A percentile compares a stretch with the other conserved stretches of the same genome.
Evolutionary conservation across 2,329 filamentous ascomycete species (phyloP).

Genomic region (Fusarium sacchari): DNA sequence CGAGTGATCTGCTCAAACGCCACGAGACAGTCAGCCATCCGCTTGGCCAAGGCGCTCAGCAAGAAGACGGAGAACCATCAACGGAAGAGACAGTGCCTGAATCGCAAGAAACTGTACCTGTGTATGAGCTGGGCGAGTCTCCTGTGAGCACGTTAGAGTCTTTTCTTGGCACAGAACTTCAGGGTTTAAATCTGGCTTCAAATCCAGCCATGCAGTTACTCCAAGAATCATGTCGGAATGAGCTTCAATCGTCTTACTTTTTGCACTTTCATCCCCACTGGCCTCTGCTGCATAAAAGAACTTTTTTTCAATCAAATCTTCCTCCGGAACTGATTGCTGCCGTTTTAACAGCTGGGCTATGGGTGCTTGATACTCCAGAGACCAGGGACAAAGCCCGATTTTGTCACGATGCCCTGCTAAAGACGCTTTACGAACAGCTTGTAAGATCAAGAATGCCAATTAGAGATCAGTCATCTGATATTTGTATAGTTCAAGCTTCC

Average conservation of each 20-base stretch:
- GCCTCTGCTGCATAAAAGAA: background rate
- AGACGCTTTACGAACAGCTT: background rate
- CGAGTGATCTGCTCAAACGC: background rate
- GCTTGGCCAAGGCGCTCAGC: rapidly evolving
- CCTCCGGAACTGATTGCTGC: background rate
- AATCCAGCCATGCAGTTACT: background rate
- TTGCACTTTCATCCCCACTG: background rate
- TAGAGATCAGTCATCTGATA: background rate
- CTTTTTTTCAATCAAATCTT: background rate
- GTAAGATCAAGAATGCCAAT: background rate
- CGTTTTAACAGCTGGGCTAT: background rate
- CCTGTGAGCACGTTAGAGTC: rapidly evolving
- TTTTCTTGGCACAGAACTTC: background rate
- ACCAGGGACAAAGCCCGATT: background rate
- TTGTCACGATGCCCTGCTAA: background rate
- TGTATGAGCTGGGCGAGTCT: rapidly evolving
- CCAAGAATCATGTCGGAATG: background rate
- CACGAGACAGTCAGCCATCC: background rate
- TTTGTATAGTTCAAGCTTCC: background rate
- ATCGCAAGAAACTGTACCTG: background rate
- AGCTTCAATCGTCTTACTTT: background rate
- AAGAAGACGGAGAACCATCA: rapidly evolving
- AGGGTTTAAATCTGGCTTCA: background rate
- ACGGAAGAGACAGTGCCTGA: background rate
- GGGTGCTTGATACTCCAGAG: background rate